phyloP scores from a whole-genome alignment of 805 yeast genomes.

The Spathaspora arborariae region DNA sequence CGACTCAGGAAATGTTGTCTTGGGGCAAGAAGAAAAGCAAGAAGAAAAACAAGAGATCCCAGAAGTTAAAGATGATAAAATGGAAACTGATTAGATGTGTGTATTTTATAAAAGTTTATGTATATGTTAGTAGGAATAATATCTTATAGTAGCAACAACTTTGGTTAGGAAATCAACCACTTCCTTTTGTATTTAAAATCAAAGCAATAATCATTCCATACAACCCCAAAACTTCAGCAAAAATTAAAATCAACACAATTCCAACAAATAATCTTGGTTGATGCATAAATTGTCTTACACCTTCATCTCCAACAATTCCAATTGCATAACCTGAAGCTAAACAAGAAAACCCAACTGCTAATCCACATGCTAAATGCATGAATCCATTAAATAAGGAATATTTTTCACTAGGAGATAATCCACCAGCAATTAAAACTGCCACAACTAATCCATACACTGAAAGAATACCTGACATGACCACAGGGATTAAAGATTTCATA shows the following conservation, averaged over 20 bases:
- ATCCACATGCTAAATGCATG: conserved; percentile 95
- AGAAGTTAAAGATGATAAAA: conserved; percentile 24
- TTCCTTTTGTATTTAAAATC: conserved; percentile 85
- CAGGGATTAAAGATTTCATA: conserved; percentile 95
- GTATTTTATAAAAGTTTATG: neutral
- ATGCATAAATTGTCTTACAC: conserved; percentile 83
- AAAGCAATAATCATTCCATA: conserved; percentile 95
- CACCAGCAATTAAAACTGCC: conserved; percentile 91
- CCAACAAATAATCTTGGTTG: conserved; percentile 89
- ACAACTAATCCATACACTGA: conserved; percentile 97
- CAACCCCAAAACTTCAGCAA: conserved; percentile 85
- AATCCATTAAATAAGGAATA: conserved; percentile 94
- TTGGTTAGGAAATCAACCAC: conserved; percentile 34
- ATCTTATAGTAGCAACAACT: too few species aligned
- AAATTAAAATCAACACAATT: conserved; percentile 82
- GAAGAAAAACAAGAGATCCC: conserved; percentile 5
- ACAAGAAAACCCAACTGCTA: conserved; percentile 95
- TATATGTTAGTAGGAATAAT: neutral
- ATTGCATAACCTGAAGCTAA: conserved; percentile 95
- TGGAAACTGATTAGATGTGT: conserved; percentile 31
- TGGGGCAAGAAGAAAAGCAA: conserved; percentile 26
- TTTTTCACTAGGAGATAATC: conserved; percentile 69
- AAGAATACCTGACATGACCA: conserved; percentile 95
- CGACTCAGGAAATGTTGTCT: conserved; percentile 69
- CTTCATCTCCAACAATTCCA: conserved; percentile 92